Base-by-base conservation (phyloP, 257 asterid species). In the Knoxia roxburghii region DNA sequence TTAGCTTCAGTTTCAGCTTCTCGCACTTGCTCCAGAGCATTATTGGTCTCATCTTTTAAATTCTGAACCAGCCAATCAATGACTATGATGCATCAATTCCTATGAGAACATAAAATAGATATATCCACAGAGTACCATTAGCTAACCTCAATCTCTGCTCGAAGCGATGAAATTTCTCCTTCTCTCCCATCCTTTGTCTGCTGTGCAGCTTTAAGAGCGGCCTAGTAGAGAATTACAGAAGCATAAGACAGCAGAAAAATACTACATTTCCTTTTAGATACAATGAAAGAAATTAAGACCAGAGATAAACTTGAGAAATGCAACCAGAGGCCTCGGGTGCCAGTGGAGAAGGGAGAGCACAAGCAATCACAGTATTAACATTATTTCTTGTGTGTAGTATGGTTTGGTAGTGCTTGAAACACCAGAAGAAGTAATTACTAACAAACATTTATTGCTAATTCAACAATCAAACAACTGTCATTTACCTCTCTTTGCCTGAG, bases 1-100 rank as follows among this genome's bases (percentile, higher is more conserved):
- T 87, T 89, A 51, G 93, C 96, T 89, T 94, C 99, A 77, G 98
- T 79, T 77, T 90, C 98, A 74, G 98, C 96, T 81, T 94, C 96
- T 53, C 66, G 89, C 54, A 87, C 83, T 80, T 87, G 98, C 81
- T 89, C 99, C 56, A 73, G 65, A 59, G 95, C 82, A 78, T 79
- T 77, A 54, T 74, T 73, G 21, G 89, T 70, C 69, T 94, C 93
- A 61, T 81, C 90, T 82, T 86, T 88, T 56, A 87, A 73, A 77
- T 85, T 89, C 99, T 94, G 89, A 69, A 68, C 59, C 76, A 74
- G 66, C 24, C 74, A 69, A 49, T 72, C 43, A 62, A 72, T 43
- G n/a, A 79, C 76, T 56, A 68, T 9, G 14, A 35, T 69, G 75
- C 24, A 23, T 56, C 61, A 54, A 56, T 51, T 60, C 51, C 65